phyloP scores from a whole-genome alignment of 768 basidiomycete genomes.

The Trametes coccinea region DNA sequence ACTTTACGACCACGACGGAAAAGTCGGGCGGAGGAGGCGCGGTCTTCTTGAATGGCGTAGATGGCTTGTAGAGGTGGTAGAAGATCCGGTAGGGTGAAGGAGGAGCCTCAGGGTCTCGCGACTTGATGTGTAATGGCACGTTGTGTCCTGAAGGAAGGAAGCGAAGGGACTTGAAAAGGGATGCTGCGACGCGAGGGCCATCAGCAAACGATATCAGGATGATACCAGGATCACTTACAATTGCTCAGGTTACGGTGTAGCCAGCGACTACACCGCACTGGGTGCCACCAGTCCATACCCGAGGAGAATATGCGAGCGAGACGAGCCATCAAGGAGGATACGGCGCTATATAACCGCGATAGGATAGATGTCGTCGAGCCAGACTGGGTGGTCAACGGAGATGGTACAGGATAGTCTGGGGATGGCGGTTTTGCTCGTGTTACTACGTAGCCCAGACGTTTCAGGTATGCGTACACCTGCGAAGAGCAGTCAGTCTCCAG shows the following conservation, averaged over 20 bases:
- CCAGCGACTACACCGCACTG: conserved; percentile 50
- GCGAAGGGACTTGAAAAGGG: conserved; percentile 67
- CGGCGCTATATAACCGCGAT: conserved; percentile 33
- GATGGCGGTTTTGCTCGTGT: conserved; percentile 70
- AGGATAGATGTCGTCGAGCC: conserved; percentile 34
- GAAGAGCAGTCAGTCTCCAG: background rate
- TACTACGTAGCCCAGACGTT: conserved; percentile 87
- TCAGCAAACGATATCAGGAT: conserved; percentile 1
- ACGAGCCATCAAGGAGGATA: conserved; percentile 36
- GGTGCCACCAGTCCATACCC: conserved; percentile 64
- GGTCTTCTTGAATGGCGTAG: conserved; percentile 79
- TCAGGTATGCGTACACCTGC: conserved; percentile 91
- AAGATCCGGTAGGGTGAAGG: conserved; percentile 77
- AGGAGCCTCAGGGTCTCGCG: conserved; percentile 15
- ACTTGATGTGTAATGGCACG: conserved; percentile 43
- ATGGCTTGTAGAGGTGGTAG: conserved; percentile 91
- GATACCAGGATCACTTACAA: conserved; percentile 38
- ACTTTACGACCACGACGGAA: conserved; percentile 85
- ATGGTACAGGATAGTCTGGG: conserved; percentile 51
- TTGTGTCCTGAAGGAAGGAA: conserved; percentile 70
- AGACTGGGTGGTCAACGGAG: conserved; percentile 32
- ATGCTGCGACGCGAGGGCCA: conserved; percentile 43
- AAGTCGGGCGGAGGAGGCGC: conserved; percentile 82
- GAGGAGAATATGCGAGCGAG: conserved; percentile 34
- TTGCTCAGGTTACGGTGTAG: conserved; percentile 52